Conservation (phyloP, 2,329 filamentous ascomycete genomes). For the Lithohypha guttulata region DNA sequence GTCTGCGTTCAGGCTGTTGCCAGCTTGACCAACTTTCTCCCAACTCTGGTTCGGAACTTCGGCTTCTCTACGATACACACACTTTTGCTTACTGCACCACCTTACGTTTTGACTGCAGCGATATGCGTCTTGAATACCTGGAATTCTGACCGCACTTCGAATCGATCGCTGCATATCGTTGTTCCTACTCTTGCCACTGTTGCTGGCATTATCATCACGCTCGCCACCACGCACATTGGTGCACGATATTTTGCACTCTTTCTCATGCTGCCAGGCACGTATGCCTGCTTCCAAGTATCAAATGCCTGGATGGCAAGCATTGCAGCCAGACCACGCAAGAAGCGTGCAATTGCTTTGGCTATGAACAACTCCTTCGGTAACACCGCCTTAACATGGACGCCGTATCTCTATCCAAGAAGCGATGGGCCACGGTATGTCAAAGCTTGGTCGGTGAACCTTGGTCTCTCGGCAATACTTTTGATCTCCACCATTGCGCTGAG, state of each 20-base stretch:
- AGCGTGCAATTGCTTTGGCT: conserved; percentile 61
- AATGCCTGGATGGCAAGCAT: conserved; percentile 68
- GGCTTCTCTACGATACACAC: conserved; percentile 39
- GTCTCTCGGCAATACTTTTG: no score
- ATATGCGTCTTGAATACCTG: conserved; percentile 14
- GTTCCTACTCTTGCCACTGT: conserved; percentile 43
- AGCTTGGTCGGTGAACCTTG: conserved; percentile 45
- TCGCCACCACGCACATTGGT: conserved; percentile 42
- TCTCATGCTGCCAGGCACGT: conserved; percentile 16
- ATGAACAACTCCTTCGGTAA: conserved; percentile 68
- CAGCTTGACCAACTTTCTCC: conserved; percentile 39
- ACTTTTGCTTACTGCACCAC: conserved; percentile 36
- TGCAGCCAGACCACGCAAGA: conserved; percentile 63
- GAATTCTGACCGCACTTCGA: conserved; percentile 46
- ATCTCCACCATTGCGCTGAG: no score
- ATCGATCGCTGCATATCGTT: conserved; percentile 56
- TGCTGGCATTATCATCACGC: conserved; percentile 44
- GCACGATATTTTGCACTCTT: conserved; percentile 49
- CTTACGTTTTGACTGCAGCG: conserved; percentile 23
- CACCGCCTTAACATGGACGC: conserved; percentile 57
- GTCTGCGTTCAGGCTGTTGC: conserved; percentile 26
- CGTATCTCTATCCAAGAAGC: conserved; percentile 43
- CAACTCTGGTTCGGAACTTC: conserved; percentile 36
- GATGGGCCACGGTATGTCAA: conserved; percentile 35
- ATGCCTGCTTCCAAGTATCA: conserved; percentile 54